Evolutionary conservation across 169 alveolate genomes (phyloP).

Genomic region (Neospora caninum): DNA sequence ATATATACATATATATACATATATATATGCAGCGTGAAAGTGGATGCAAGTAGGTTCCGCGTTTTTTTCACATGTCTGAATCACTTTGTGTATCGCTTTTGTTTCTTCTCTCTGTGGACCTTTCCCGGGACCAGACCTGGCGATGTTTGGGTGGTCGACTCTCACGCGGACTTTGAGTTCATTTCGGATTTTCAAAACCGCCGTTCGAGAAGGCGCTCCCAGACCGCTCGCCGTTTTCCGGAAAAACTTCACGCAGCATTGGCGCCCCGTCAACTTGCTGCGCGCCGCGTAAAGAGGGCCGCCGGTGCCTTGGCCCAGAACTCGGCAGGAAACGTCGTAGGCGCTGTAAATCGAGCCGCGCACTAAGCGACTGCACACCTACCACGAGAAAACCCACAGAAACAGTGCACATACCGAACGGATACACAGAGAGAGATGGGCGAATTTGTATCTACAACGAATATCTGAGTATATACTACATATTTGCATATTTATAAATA

Average conservation of each 20-base stretch:
- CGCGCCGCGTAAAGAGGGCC: not conserved
- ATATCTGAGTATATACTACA: not conserved
- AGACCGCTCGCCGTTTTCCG: not conserved
- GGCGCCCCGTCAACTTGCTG: not conserved
- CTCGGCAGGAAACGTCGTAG: not conserved
- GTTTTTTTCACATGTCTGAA: too few relatives aligned
- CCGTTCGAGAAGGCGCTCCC: not conserved
- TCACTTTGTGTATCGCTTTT: too few relatives aligned
- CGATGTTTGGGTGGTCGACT: slow-evolving; percentile 5
- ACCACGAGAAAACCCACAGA: not conserved
- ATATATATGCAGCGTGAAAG: not conserved
- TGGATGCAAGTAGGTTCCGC: not conserved
- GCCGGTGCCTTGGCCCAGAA: not conserved
- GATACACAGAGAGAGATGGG: not conserved
- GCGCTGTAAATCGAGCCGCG: not conserved
- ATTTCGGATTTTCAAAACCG: not conserved
- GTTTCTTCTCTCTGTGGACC: too few relatives aligned
- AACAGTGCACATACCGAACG: not conserved
- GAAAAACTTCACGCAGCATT: not conserved
- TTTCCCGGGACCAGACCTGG: not conserved
- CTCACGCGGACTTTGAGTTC: not conserved
- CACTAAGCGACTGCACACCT: slow-evolving; percentile 8
- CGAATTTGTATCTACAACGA: too few relatives aligned
- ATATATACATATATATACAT: not conserved
- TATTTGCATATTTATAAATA: not conserved